Conservation (phyloP, 2,329 filamentous ascomycete species). For the Exophiala viscosa region DNA sequence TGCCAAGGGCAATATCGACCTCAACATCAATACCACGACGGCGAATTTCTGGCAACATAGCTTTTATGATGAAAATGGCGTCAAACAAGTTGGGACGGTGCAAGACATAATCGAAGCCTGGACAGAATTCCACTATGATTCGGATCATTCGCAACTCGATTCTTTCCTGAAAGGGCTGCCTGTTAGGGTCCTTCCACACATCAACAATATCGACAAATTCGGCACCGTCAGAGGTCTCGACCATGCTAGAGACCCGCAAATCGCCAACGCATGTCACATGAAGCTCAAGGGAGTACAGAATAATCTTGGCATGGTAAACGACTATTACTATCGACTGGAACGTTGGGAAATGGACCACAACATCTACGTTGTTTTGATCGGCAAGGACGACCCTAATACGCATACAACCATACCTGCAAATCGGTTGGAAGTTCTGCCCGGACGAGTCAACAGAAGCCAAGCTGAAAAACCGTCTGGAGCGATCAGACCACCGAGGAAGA, state of each 20-base stretch:
- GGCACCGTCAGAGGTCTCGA: background rate
- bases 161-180: no score
- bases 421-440: conserved; percentile 10
- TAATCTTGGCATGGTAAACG: background rate
- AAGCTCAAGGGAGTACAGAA: background rate
- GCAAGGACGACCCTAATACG: background rate
- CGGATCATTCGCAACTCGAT: no score
- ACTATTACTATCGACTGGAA: background rate
- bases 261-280: background rate
- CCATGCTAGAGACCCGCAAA: background rate
- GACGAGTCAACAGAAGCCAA: conserved; percentile 6
- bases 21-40: conserved; percentile 10
- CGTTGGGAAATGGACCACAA: background rate
- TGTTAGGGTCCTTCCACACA: no score
- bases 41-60: background rate
- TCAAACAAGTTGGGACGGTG: background rate
- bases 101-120: background rate
- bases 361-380: conserved; percentile 3
- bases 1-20: background rate
- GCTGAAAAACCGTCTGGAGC: background rate
- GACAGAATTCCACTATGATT: no score
- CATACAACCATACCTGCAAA: conserved; percentile 2
- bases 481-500: background rate
- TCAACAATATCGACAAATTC: no score
- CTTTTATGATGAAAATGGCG: no score